A percentile compares a stretch with the other conserved stretches of the same genome.
Evolutionary conservation across 208 protist genomes (phyloP).

Genomic region (Wallacemonas sp.): DNA sequence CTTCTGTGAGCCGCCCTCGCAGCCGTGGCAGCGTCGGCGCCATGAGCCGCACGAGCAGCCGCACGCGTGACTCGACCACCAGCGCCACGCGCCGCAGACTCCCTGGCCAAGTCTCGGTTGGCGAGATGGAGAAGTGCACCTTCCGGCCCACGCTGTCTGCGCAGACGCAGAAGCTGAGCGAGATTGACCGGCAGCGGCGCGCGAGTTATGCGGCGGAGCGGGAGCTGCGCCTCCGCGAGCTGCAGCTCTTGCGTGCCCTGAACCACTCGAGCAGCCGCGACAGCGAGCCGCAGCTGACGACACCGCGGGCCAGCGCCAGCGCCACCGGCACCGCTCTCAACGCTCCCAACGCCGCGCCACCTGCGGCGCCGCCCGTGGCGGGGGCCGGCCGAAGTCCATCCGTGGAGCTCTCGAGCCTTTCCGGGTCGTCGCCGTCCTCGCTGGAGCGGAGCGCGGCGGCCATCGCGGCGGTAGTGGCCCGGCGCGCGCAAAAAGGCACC

Average conservation of each 20-base stretch:
- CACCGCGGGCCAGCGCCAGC: too few species aligned
- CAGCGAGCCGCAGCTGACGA: too few species aligned
- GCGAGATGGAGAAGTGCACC: slow-evolving; percentile 26
- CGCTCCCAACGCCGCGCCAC: too few species aligned
- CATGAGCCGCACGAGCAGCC: neutral
- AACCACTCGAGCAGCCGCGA: too few species aligned
- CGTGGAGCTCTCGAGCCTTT: slow-evolving; percentile 46
- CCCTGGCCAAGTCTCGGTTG: neutral
- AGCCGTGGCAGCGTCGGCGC: slow-evolving; percentile 1
- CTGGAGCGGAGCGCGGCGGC: slow-evolving; percentile 8
- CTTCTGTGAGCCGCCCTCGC: too few species aligned
- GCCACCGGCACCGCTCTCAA: too few species aligned
- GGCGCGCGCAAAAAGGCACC: neutral
- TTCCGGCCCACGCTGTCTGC: slow-evolving; percentile 37
- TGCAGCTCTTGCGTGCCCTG: slow-evolving; percentile 21
- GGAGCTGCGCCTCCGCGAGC: slow-evolving; percentile 24
- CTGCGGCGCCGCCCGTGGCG: too few species aligned
- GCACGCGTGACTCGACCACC: neutral
- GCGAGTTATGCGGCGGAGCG: slow-evolving; percentile 29
- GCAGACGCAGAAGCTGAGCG: slow-evolving; percentile 39
- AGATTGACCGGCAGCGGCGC: slow-evolving; percentile 30
- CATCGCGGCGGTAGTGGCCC: neutral
- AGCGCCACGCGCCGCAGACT: neutral
- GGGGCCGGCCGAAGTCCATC: slow-evolving; percentile 15
- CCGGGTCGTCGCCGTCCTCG: slow-evolving; percentile 21